These are phyloP conservation scores for Linnemannia elongata DNA, from an alignment of 192 early-diverging fungal genomes.

Conservation along the genomic window DNA sequence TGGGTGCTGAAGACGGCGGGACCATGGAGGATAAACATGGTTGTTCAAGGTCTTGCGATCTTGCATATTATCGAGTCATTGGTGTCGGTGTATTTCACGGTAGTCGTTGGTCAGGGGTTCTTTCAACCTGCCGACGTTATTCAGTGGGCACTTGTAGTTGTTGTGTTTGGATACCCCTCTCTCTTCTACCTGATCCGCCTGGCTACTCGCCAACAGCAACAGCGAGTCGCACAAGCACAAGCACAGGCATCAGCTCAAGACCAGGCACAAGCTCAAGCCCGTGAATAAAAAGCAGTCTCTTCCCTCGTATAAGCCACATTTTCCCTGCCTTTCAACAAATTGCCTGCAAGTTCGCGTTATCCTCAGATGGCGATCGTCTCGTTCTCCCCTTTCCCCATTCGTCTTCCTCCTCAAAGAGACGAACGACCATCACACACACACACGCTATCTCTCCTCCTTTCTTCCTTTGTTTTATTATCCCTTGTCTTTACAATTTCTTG, in stretches of 20 bases:
- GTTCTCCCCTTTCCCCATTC: too few species aligned
- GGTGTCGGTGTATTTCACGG: slow-evolving; percentile 37
- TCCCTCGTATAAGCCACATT: too few species aligned
- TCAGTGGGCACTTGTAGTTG: slow-evolving; percentile 20
- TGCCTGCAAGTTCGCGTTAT: too few species aligned
- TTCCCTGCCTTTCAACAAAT: too few species aligned
- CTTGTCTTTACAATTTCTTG: background rate
- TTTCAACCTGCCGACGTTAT: slow-evolving; percentile 9
- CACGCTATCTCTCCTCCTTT: too few species aligned
- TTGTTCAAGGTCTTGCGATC: background rate
- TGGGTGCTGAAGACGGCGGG: slow-evolving; percentile 25
- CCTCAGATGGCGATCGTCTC: too few species aligned
- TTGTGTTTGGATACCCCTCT: slow-evolving; percentile 31
- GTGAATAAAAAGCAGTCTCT: too few species aligned
- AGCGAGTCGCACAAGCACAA: background rate
- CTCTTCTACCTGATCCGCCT: slow-evolving; percentile 18
- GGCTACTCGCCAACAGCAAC: slow-evolving; percentile 27
- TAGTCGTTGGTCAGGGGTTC: slow-evolving; percentile 30
- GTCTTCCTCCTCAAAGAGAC: too few species aligned
- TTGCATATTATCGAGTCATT: slow-evolving; percentile 26
- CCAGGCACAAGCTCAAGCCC: too few species aligned
- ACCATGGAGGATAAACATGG: slow-evolving; percentile 7
- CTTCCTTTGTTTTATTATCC: too few species aligned
- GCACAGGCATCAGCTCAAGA: background rate
- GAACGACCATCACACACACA: too few species aligned